Evolutionary conservation across 345 rosid species (phyloP), one percentile per base, ranked within the genome.

Genomic region (Turnera subulata): DNA sequence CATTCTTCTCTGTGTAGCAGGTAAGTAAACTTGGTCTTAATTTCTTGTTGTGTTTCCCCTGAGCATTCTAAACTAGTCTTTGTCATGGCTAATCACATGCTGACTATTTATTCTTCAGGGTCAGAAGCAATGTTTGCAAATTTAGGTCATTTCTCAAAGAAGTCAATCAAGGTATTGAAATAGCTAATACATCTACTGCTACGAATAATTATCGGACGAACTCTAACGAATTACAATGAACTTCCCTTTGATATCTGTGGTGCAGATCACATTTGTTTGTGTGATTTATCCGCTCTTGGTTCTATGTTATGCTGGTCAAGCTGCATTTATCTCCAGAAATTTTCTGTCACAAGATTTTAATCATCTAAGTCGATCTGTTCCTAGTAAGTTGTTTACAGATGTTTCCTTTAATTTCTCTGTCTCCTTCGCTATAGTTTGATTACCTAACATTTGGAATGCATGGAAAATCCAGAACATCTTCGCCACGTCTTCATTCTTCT

Each of bases 101-200:
- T 58, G 8, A 51, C 45, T 17, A 5, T 14, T 42, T 7, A 32
- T 44, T 4, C 45, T 42, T 37, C 84, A 84, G 86, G 90, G 53
- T 73, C 87, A 19, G 87, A 84, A 69, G 78, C 87, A 56, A 84
- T 81, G 83, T 84, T 79, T 61, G 82, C 83, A 1, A 75, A 84
- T 70, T 60, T 84, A 6, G 91, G 91, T 25, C 87, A 81, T 69
- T 81, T 84, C 65, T 81, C 91, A 0, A 77, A 55, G 75, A 81
- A 53, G 64, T 77, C 90, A 5, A 73, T 84, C 33, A 74, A 69
- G 84, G 90, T 77, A 50, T 21, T 54, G 42, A 53, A 53, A 14
- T 54, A 25, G 26, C 16, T 60, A 17, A 35, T 50, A 23, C 6
- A 12, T 23, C 32, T 22, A 37, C 16, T 26, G 17, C 11, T 15